These are phyloP conservation scores for Yamadazyma atlantica DNA, from an alignment of 1,139 yeast genomes.

Conservation along the genomic window DNA sequence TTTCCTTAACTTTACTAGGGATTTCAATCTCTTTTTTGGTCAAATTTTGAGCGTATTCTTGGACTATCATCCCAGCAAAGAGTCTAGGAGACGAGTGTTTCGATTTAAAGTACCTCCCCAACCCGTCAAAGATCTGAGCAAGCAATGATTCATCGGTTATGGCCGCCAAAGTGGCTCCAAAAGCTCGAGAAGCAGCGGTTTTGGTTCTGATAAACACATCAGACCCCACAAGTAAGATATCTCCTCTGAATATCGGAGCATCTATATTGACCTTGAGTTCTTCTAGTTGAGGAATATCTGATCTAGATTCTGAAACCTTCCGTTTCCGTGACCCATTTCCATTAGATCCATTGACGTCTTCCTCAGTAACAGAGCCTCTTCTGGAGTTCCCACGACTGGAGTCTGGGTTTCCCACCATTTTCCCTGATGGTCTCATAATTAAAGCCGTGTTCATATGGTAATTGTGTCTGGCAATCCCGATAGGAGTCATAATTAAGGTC, in stretches of 20 bases:
- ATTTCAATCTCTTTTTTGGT: slow-evolving; percentile 17
- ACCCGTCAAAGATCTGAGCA: slow-evolving; percentile 35
- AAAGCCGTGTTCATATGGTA: slow-evolving; percentile 77
- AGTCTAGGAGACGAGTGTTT: slow-evolving; percentile 82
- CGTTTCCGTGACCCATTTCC: slow-evolving; percentile 30
- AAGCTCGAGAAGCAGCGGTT: slow-evolving; percentile 71
- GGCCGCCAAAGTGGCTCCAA: slow-evolving; percentile 68
- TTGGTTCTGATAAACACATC: slow-evolving; percentile 77
- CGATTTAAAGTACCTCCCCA: slow-evolving; percentile 47
- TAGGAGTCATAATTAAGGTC: slow-evolving; percentile 83
- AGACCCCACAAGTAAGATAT: slow-evolving; percentile 78
- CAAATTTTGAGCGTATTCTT: slow-evolving; percentile 59
- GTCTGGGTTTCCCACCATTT: slow-evolving; percentile 31
- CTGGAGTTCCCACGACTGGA: slow-evolving; percentile 13
- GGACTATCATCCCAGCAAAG: slow-evolving; percentile 65
- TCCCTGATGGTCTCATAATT: slow-evolving; percentile 81
- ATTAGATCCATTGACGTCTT: slow-evolving; percentile 16
- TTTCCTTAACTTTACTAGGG: slow-evolving; percentile 15
- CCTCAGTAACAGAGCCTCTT: slow-evolving; percentile 18
- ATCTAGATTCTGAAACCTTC: slow-evolving; percentile 21
- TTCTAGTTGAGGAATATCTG: slow-evolving; percentile 51
- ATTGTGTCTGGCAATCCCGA: slow-evolving; percentile 88
- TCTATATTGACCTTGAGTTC: slow-evolving; percentile 80
- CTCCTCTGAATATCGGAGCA: slow-evolving; percentile 90
- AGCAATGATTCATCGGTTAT: slow-evolving; percentile 43